These are phyloP conservation scores for Filobasidium uniguttulatum DNA, from an alignment of 1,284 basidiomycete species.

Conservation along the genomic window DNA sequence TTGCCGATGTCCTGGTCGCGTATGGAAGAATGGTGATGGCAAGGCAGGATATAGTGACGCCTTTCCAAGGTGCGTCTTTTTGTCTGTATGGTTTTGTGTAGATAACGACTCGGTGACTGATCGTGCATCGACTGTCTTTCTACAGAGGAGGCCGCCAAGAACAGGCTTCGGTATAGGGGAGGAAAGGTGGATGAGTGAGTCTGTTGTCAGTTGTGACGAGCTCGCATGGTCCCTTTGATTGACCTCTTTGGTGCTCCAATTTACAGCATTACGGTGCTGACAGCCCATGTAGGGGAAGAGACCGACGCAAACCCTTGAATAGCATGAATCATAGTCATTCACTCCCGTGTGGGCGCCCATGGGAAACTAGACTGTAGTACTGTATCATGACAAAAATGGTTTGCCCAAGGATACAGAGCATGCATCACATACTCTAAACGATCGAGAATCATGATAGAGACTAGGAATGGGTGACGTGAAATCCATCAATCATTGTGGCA, in stretches of 20 bases:
- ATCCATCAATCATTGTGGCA: background rate
- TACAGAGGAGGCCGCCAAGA: slow-evolving; percentile 30
- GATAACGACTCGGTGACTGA: background rate
- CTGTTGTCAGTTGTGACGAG: background rate
- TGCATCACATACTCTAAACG: too few species aligned
- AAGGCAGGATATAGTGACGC: slow-evolving; percentile 30
- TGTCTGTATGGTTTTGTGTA: background rate
- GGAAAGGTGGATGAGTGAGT: slow-evolving; percentile 40
- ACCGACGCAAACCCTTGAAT: too few species aligned
- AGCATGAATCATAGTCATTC: too few species aligned
- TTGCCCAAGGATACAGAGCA: too few species aligned
- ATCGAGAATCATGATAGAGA: too few species aligned
- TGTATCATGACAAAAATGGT: background rate
- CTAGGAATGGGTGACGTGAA: too few species aligned
- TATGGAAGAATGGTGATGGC: slow-evolving; percentile 37
- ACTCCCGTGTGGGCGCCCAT: too few species aligned
- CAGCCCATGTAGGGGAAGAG: slow-evolving; percentile 25
- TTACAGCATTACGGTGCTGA: slow-evolving; percentile 31
- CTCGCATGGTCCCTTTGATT: background rate
- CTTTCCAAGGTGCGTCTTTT: slow-evolving; percentile 32
- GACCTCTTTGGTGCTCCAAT: background rate
- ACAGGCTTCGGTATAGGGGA: slow-evolving; percentile 37
- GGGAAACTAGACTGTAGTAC: too few species aligned
- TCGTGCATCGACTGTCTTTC: background rate
- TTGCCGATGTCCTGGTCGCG: slow-evolving; percentile 38